phyloP scores from a whole-genome alignment of 495 filamentous ascomycete genomes.

The Tetracladium marchalianum region DNA sequence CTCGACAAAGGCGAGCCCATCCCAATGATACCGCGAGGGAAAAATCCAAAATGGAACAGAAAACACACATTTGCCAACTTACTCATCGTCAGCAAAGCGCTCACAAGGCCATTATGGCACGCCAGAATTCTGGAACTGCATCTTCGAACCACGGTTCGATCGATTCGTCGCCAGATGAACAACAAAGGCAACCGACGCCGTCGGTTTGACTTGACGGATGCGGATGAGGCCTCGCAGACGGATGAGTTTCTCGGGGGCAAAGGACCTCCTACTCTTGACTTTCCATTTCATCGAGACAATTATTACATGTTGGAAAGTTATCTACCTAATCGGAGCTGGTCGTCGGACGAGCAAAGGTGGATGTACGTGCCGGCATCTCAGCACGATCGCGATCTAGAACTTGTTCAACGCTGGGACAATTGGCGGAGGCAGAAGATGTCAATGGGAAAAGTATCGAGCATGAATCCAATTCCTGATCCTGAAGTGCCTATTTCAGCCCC shows the following conservation, averaged over 20 bases:
- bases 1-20: conserved; percentile 41
- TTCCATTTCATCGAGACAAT: conserved; percentile 40
- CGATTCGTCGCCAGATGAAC: conserved; percentile 36
- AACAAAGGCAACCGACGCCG: conserved; percentile 34
- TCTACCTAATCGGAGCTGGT: conserved; percentile 37
- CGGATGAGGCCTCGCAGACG: conserved; percentile 30
- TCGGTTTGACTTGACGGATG: conserved; percentile 37
- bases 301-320: conserved; percentile 46
- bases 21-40: conserved; percentile 35
- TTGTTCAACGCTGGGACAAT: conserved; percentile 6
- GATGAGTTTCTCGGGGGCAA: conserved; percentile 36
- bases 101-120: conserved; percentile 35
- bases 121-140: conserved; percentile 40
- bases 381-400: conserved; percentile 32
- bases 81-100: conserved; percentile 28
- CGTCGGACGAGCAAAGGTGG: conserved; percentile 25
- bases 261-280: conserved; percentile 36
- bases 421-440: not conserved
- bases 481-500: no score
- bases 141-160: conserved; percentile 35
- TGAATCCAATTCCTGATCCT: not conserved
- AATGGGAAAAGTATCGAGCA: not conserved
- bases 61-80: conserved; percentile 28
- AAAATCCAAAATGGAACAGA: conserved; percentile 34
- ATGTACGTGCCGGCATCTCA: conserved; percentile 31